A percentile compares a stretch with the other conserved stretches of the same genome.
Evolutionary conservation across 306 rosid genomes (phyloP).

Genomic region (Begonia peltatifolia): DNA sequence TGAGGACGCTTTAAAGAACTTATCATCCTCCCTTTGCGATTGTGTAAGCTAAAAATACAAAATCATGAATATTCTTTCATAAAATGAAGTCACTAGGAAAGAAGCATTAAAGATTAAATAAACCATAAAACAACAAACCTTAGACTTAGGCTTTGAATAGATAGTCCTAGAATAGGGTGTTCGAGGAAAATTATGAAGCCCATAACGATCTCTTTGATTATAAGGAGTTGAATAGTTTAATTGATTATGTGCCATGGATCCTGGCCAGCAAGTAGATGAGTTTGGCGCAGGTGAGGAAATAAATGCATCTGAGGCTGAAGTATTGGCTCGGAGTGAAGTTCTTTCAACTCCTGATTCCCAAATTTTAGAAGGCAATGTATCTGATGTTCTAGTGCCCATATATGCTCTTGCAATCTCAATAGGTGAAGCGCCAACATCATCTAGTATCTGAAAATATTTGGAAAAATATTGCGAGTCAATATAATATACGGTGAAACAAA

Average conservation of each 20-base stretch:
- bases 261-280: constrained; percentile 73
- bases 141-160: constrained; percentile 56
- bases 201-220: constrained; percentile 46
- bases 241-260: constrained; percentile 47
- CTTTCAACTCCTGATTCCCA: constrained; percentile 23
- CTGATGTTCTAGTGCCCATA: constrained; percentile 56
- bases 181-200: constrained; percentile 54
- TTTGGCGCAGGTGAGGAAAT: constrained; percentile 35
- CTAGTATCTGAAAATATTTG: constrained; percentile 26
- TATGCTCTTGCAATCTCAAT: constrained; percentile 77
- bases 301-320: constrained; percentile 30
- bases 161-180: constrained; percentile 87
- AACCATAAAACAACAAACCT: constrained; percentile 22
- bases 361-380: constrained; percentile 30
- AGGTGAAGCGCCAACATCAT: constrained; percentile 65
- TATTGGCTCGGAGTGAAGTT: constrained; percentile 18
- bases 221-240: constrained; percentile 46
- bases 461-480: no score
- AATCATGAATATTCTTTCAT: neutral
- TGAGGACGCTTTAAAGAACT: constrained; percentile 16
- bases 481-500: no score
- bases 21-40: constrained; percentile 24
- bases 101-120: constrained; percentile 9
- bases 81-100: constrained; percentile 2
- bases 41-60: constrained; percentile 30